Evolutionary conservation across 1,284 basidiomycete genomes (phyloP).

Genomic region (Apiotrichum brassicae): DNA sequence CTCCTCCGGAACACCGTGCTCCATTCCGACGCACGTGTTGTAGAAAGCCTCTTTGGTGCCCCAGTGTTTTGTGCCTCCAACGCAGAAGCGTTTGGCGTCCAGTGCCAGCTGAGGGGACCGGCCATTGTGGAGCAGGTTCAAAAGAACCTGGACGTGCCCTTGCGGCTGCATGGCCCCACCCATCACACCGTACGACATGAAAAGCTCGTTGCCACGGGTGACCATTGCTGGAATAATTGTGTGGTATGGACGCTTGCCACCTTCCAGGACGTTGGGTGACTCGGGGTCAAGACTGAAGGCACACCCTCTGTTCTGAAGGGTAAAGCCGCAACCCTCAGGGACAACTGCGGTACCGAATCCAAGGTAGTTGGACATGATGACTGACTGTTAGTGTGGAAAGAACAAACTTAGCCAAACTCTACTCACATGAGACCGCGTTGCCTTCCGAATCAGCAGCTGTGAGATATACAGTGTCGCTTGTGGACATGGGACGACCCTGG

Average conservation of each 20-base stretch:
- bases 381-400: constrained; percentile 1
- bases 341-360: constrained; percentile 57
- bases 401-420: too few relatives aligned
- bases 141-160: constrained; percentile 86
- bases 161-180: constrained; percentile 82
- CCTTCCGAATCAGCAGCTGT: constrained; percentile 77
- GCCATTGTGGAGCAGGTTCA: constrained; percentile 43
- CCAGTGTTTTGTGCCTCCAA: constrained; percentile 39
- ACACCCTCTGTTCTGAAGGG: constrained; percentile 83
- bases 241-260: constrained; percentile 82
- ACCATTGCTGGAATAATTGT: constrained; percentile 91
- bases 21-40: constrained; percentile 74
- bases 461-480: constrained; percentile 88
- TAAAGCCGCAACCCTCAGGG: constrained; percentile 85
- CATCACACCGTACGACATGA: constrained; percentile 88
- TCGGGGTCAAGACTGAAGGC: constrained; percentile 69
- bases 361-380: constrained; percentile 60
- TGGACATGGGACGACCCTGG: constrained; percentile 50
- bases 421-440: constrained; percentile 62
- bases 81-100: constrained; percentile 93
- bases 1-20: constrained; percentile 64
- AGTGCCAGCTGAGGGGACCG: constrained; percentile 58
- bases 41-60: constrained; percentile 48
- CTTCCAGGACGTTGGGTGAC: constrained; percentile 72
- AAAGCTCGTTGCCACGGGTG: constrained; percentile 70